Evolutionary conservation across 768 basidiomycete species (phyloP).

Genomic region (Mycena haematopus): DNA sequence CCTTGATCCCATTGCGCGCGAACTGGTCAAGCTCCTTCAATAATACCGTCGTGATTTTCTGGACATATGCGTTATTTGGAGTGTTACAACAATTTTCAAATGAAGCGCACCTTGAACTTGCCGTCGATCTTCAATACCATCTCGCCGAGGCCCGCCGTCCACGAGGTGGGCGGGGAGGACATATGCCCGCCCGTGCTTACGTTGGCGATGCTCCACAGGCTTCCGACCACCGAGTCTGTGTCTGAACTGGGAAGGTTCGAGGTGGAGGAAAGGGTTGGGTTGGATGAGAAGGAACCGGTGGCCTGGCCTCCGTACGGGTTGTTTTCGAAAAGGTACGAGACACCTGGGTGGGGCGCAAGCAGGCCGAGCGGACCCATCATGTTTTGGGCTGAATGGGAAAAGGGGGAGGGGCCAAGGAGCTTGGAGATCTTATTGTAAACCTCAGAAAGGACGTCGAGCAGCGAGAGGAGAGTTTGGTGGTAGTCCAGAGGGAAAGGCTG

Average conservation of each 20-base stretch:
- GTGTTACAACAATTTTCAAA: neutral
- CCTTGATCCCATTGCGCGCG: conserved; percentile 80
- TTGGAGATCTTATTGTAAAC: conserved; percentile 87
- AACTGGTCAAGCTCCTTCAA: conserved; percentile 87
- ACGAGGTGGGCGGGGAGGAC: conserved; percentile 54
- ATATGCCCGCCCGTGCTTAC: conserved; percentile 39
- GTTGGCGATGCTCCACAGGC: conserved; percentile 79
- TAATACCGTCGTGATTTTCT: conserved; percentile 86
- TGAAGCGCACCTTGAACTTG: conserved; percentile 74
- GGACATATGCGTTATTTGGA: conserved; percentile 6
- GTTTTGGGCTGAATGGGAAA: conserved; percentile 66
- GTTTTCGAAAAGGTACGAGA: conserved; percentile 74
- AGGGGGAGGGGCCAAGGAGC: conserved; percentile 83
- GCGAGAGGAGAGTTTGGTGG: conserved; percentile 85
- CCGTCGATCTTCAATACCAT: conserved; percentile 81
- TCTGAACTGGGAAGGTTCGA: conserved; percentile 28
- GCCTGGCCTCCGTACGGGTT: conserved; percentile 24
- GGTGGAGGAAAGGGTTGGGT: conserved; percentile 41
- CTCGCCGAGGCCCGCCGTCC: conserved; percentile 71
- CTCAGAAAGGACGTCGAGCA: conserved; percentile 88
- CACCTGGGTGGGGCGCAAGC: conserved; percentile 81
- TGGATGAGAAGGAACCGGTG: conserved; percentile 39
- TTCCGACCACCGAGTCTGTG: conserved; percentile 47
- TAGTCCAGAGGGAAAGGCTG: conserved; percentile 93
- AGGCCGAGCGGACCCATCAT: conserved; percentile 82